Evolutionary conservation across 352 stramenopile species (phyloP).

Genomic region (Aphanomyces astaci): DNA sequence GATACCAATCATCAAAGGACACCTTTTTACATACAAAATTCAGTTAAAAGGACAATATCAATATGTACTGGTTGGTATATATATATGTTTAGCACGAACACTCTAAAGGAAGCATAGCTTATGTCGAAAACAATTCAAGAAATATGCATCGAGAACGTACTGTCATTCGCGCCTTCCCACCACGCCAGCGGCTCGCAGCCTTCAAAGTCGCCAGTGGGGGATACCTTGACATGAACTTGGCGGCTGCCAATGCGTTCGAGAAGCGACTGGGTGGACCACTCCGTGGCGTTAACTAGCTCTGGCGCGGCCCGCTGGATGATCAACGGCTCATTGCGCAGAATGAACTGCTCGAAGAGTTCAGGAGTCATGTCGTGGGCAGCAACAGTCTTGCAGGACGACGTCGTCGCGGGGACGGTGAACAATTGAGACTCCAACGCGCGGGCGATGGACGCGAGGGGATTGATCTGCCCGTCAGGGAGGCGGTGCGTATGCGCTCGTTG

Average conservation of each 20-base stretch:
- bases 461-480: neutral
- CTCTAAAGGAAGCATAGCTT: too few species aligned
- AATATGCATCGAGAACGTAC: too few species aligned
- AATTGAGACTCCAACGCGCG: neutral
- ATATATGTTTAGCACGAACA: too few species aligned
- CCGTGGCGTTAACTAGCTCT: neutral
- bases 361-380: conserved; percentile 11
- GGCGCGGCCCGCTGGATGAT: conserved; percentile 14
- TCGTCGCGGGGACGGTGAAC: neutral
- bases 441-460: neutral
- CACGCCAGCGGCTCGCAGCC: conserved; percentile 21
- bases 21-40: too few species aligned
- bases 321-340: conserved; percentile 17
- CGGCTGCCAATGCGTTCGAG: conserved; percentile 18
- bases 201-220: conserved; percentile 19
- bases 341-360: neutral
- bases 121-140: too few species aligned
- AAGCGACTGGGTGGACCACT: conserved; percentile 17
- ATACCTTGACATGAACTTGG: conserved; percentile 23
- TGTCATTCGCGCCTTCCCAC: conserved; percentile 17
- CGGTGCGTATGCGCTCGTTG: conserved; percentile 3
- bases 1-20: too few species aligned
- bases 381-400: neutral
- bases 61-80: too few species aligned
- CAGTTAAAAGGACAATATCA: too few species aligned